Evolutionary conservation across 306 rosid genomes (phyloP).

Genomic region (Citrullus amarus): DNA sequence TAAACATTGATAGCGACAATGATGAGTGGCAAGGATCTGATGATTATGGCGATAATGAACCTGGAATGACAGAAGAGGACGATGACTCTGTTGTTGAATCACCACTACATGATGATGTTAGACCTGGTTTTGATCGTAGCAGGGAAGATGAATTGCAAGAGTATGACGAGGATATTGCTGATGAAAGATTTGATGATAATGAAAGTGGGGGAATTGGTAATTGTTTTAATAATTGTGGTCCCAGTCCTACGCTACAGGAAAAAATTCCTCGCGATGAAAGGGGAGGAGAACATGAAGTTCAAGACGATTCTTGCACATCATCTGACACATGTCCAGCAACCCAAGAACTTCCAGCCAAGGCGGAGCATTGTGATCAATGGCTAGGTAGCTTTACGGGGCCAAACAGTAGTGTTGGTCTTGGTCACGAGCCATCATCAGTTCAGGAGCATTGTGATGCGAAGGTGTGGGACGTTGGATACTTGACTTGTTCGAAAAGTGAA

Average conservation of each 20-base stretch:
- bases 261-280: constrained; percentile 23
- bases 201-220: constrained; percentile 4
- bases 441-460: constrained; percentile 57
- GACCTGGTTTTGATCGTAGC: constrained; percentile 12
- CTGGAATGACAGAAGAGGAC: constrained; percentile 36
- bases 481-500: constrained; percentile 37
- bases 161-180: constrained; percentile 25
- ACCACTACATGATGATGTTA: constrained; percentile 31
- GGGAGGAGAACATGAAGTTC: constrained; percentile 31
- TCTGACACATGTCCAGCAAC: constrained; percentile 25
- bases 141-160: constrained; percentile 27
- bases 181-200: constrained; percentile 12
- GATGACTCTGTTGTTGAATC: constrained; percentile 65
- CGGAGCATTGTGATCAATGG: constrained; percentile 41
- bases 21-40: constrained; percentile 76
- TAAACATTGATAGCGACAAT: constrained; percentile 65
- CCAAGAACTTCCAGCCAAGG: constrained; percentile 28
- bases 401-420: constrained; percentile 28
- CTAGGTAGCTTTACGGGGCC: constrained; percentile 27
- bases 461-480: constrained; percentile 59
- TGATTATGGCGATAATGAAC: constrained; percentile 37
- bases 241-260: constrained; percentile 18
- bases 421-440: constrained; percentile 31
- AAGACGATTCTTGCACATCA: constrained; percentile 46
- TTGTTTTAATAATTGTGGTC: constrained; percentile 10